phyloP scores from a whole-genome alignment of 2,329 filamentous ascomycete genomes.

The Colletotrichum sp. region DNA sequence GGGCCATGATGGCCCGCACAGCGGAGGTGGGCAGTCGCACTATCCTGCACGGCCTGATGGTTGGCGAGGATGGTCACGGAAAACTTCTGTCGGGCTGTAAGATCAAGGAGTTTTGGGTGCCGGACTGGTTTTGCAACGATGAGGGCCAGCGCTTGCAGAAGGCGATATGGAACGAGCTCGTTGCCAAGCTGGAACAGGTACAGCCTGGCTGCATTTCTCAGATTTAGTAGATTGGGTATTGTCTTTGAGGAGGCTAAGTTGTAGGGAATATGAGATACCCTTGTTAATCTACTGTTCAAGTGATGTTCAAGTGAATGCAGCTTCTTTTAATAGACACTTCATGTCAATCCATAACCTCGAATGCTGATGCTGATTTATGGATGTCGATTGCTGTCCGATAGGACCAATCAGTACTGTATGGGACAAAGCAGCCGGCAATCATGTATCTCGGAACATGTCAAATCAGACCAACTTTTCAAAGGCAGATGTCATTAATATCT shows the following conservation, averaged over 20 bases:
- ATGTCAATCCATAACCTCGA: not conserved
- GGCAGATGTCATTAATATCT: not conserved
- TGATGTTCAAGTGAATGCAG: no score
- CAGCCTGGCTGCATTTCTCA: not conserved
- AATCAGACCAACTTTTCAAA: not conserved
- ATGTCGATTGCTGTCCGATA: not conserved
- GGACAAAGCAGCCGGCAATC: not conserved
- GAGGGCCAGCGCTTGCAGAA: not conserved
- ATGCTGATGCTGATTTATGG: not conserved
- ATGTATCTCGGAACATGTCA: not conserved
- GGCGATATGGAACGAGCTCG: constrained; percentile 1
- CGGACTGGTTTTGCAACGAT: constrained; percentile 1
- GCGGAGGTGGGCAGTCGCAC: constrained; percentile 33
- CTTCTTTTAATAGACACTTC: not conserved
- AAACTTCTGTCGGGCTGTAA: constrained; percentile 27
- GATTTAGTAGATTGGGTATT: not conserved
- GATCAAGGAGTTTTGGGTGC: constrained; percentile 28
- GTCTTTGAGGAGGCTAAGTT: not conserved
- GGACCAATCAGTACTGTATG: not conserved
- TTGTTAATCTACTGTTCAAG: no score
- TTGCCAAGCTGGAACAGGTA: not conserved
- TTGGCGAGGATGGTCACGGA: constrained; percentile 30
- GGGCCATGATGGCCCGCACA: constrained; percentile 20
- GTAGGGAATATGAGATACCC: not conserved
- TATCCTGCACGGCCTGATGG: constrained; percentile 27